Conservation (phyloP, 139 green algal species). For the Picocystis salinarum region DNA sequence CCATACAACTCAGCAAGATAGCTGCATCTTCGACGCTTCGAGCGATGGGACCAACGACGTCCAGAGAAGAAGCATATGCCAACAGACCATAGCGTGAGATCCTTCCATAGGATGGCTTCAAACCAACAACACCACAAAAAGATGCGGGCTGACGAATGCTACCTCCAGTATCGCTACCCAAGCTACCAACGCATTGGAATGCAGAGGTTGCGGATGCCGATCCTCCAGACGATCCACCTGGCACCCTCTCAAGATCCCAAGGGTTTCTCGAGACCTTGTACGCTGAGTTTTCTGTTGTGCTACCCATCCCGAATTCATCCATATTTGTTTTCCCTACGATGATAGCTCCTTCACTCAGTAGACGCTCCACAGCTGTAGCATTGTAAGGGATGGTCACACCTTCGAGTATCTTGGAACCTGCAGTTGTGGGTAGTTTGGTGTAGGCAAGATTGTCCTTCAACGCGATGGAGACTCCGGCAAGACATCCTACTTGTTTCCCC, state of each 20-base stretch:
- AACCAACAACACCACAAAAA: constrained; percentile 86
- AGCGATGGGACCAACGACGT: constrained; percentile 65
- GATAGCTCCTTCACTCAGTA: constrained; percentile 56
- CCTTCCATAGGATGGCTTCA: constrained; percentile 92
- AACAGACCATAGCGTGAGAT: constrained; percentile 80
- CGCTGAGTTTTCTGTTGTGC: constrained; percentile 67
- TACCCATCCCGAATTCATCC: constrained; percentile 97
- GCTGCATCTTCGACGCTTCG: constrained; percentile 70
- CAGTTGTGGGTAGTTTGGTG: constrained; percentile 57
- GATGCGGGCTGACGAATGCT: constrained; percentile 80
- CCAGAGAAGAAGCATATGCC: constrained; percentile 82
- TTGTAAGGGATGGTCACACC: constrained; percentile 18
- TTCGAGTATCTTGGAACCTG: constrained; percentile 51
- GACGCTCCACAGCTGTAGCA: constrained; percentile 9
- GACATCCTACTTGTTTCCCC: neutral
- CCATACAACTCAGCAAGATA: constrained; percentile 53
- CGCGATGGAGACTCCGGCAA: constrained; percentile 64
- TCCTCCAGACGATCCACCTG: constrained; percentile 82
- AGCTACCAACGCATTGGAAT: constrained; percentile 33
- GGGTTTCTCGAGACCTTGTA: constrained; percentile 65
- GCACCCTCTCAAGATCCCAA: constrained; percentile 41
- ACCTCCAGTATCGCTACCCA: constrained; percentile 88
- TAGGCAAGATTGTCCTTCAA: constrained; percentile 96
- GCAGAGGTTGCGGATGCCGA: constrained; percentile 81
- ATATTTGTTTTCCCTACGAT: constrained; percentile 93